Conservation (phyloP, 2,329 filamentous ascomycete species). For the Stemphylium lycopersici region DNA sequence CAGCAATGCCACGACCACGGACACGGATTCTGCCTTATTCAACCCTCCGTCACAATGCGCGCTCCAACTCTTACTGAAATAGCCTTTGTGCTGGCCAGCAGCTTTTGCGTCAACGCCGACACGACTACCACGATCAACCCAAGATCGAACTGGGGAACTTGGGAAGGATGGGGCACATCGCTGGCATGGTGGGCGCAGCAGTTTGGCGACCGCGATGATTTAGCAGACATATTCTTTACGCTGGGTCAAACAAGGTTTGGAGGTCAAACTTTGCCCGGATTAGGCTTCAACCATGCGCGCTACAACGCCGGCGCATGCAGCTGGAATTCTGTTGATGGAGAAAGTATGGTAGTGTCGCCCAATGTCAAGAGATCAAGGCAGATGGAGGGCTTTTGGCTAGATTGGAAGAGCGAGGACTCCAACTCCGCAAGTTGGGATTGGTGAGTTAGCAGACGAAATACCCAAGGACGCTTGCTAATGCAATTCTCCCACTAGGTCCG, state of each 20-base stretch:
- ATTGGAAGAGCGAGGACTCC: constrained; percentile 8
- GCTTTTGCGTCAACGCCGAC: constrained; percentile 7
- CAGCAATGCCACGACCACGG: not conserved
- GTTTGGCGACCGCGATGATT: constrained; percentile 10
- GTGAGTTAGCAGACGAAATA: not conserved
- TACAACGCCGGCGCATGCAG: constrained; percentile 16
- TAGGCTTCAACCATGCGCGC: constrained; percentile 13
- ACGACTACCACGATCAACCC: constrained; percentile 8
- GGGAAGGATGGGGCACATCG: constrained; percentile 16
- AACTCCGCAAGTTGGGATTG: constrained; percentile 11
- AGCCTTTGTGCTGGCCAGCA: constrained; percentile 3
- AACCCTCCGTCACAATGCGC: constrained; percentile 3
- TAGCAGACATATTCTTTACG: constrained; percentile 14
- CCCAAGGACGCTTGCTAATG: not conserved
- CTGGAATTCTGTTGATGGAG: constrained; percentile 7
- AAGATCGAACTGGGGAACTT: constrained; percentile 13
- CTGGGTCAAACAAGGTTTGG: constrained; percentile 6
- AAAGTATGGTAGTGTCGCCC: constrained; percentile 10
- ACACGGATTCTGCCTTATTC: not conserved
- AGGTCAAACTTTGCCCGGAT: constrained; percentile 6
- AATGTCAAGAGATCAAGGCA: constrained; percentile 13
- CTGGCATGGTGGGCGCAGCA: constrained; percentile 16
- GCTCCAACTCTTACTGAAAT: constrained; percentile 3
- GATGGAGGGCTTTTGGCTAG: constrained; percentile 15
- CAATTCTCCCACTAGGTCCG: not conserved